Evolutionary conservation across 768 basidiomycete species (phyloP).

Genomic region (Lentinus tigrinus): DNA sequence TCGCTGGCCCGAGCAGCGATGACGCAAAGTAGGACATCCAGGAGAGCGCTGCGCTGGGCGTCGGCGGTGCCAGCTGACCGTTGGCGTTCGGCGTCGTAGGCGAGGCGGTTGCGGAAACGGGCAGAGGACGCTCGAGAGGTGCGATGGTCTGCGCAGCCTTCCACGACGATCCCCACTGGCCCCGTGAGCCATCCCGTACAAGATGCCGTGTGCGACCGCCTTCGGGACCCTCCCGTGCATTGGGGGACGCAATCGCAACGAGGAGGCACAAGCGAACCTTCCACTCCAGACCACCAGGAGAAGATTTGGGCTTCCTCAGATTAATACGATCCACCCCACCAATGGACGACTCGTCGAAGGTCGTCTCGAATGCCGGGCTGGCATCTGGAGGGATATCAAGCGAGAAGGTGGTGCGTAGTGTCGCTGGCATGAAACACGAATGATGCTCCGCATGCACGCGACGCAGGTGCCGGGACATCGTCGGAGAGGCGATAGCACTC

Average conservation of each 20-base stretch:
- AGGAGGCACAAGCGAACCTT: constrained; percentile 82
- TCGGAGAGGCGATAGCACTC: constrained; percentile 48
- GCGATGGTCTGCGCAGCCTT: constrained; percentile 54
- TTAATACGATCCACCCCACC: constrained; percentile 41
- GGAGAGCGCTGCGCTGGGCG: constrained; percentile 23
- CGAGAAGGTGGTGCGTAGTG: constrained; percentile 77
- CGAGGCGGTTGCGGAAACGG: constrained; percentile 22
- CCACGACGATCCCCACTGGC: constrained; percentile 75
- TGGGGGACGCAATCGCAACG: constrained; percentile 65
- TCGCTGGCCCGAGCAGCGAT: constrained; percentile 38
- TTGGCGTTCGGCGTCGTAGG: constrained; percentile 18
- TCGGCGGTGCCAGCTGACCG: constrained; percentile 11
- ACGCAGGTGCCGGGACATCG: constrained; percentile 52
- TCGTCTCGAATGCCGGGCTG: constrained; percentile 78
- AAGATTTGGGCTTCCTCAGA: constrained; percentile 19
- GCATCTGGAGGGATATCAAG: constrained; percentile 93
- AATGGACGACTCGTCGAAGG: background rate
- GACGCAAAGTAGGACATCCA: constrained; percentile 46
- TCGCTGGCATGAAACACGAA: constrained; percentile 69
- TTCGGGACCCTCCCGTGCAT: constrained; percentile 44
- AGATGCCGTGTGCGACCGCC: constrained; percentile 55
- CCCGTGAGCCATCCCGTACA: constrained; percentile 54
- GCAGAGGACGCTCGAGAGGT: constrained; percentile 50
- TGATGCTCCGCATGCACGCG: constrained; percentile 87
- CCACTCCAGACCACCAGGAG: constrained; percentile 83